Evolutionary conservation across 2,329 filamentous ascomycete genomes (phyloP), one percentile per base, ranked within the genome.

Genomic region (Westerdykella ornata): DNA sequence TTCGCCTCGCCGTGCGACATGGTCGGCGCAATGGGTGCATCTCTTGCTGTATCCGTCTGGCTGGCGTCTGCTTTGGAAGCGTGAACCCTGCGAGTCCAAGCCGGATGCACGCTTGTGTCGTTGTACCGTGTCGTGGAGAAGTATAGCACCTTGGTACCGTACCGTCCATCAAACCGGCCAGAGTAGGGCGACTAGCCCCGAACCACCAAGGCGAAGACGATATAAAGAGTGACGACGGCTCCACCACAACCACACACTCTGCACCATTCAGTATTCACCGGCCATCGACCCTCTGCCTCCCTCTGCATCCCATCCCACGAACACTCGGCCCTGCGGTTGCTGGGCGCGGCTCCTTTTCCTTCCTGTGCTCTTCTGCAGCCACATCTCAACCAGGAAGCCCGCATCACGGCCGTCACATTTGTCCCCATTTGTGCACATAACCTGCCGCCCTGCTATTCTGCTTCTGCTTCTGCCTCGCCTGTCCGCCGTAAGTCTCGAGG

Each of bases 41-140:
- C 56, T 54, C 43, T 58, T 58, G 50, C 62, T 63, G 46, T 39
- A 62, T 65, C 51, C 44, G 62, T 63, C 47, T 46, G 35, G 35
- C 40, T 36, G 38, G 41, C 51, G 39, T 59, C 62, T 62, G 52
- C 55, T 48, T 64, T 61, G 30, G 61, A 55, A n/a, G n/a, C n/a
- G n/a, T n/a, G n/a, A n/a, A 33, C 34, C 41, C 41, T 37, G 43
- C 49, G 37, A 37, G 33, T 15, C 29, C 36, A 33, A 38, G 38
- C 42, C 47, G 46, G 49, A 40, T 44, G 44, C 42, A 33, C 44
- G 42, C 47, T 40, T 44, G 49, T 41, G 17, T 44, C n/a, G 44
- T 49, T 30, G 47, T 45, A 49, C 47, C 44, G 49, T 40, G 31
- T 35, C 16, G 44, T 47, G 46, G 48, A 52, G 44, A 49, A 38